Conservation (phyloP, 1,139 yeast species). For the Magnusiomyces tetraspermus region DNA sequence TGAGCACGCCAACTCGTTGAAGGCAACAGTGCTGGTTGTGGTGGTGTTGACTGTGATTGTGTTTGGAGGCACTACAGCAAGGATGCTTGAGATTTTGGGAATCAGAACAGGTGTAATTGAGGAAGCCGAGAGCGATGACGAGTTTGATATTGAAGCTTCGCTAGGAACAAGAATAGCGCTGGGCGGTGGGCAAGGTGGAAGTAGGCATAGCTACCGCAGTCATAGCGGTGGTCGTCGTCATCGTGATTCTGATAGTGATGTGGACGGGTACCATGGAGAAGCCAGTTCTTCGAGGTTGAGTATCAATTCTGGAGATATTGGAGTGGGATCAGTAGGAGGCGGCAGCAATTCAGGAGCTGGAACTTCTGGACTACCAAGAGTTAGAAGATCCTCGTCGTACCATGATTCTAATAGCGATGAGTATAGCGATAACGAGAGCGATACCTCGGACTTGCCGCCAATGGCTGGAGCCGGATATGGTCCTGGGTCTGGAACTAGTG, state of each 20-base stretch:
- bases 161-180: slow-evolving; percentile 18
- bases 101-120: slow-evolving; percentile 86
- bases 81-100: slow-evolving; percentile 91
- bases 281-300: background rate
- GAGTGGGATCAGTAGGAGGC: slow-evolving; percentile 2
- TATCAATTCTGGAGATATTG: background rate
- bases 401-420: slow-evolving; percentile 19
- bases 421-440: slow-evolving; percentile 25
- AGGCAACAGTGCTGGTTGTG: slow-evolving; percentile 92
- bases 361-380: slow-evolving; percentile 13
- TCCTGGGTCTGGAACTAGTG: too few relatives aligned
- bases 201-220: too few relatives aligned
- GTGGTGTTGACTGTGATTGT: slow-evolving; percentile 93
- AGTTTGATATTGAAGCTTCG: slow-evolving; percentile 84
- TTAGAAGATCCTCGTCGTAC: slow-evolving; percentile 21
- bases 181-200: too few relatives aligned
- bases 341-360: too few relatives aligned
- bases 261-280: too few relatives aligned
- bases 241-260: too few relatives aligned
- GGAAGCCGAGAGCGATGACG: slow-evolving; percentile 81
- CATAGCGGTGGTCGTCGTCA: too few relatives aligned
- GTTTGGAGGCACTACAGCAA: slow-evolving; percentile 97
- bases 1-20: slow-evolving; percentile 75
- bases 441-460: slow-evolving; percentile 28
- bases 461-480: slow-evolving; percentile 25